Percentiles rank a stretch among this genome's conserved stretches.
Evolutionary conservation across 108 stramenopile genomes (phyloP).

Genomic region (Hondaea fermentalgiana): DNA sequence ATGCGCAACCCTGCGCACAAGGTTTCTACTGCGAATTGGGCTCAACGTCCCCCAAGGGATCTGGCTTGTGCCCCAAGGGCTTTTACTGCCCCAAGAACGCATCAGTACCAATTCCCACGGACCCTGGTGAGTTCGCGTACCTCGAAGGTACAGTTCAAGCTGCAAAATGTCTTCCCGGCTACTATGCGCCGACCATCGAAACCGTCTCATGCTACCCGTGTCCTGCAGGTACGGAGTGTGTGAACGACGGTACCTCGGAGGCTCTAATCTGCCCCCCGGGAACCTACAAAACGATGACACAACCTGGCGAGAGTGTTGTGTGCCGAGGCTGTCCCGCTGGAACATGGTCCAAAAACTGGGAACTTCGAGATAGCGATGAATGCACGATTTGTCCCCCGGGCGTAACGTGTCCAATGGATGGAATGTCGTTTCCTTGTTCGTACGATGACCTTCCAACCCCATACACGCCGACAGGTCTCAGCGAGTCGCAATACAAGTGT

Average conservation of each 20-base stretch:
- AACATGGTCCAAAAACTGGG: slow-evolving; percentile 78
- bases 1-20: slow-evolving; percentile 52
- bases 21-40: slow-evolving; percentile 59
- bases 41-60: slow-evolving; percentile 35
- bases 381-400: slow-evolving; percentile 67
- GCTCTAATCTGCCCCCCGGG: slow-evolving; percentile 52
- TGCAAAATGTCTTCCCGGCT: slow-evolving; percentile 57
- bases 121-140: slow-evolving; percentile 59
- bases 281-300: slow-evolving; percentile 37
- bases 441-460: slow-evolving; percentile 62
- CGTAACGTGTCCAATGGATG: slow-evolving; percentile 62
- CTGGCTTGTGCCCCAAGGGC: slow-evolving; percentile 51
- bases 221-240: slow-evolving; percentile 63
- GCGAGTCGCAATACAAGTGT: slow-evolving; percentile 60
- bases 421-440: slow-evolving; percentile 62
- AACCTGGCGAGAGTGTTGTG: slow-evolving; percentile 22
- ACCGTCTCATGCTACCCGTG: slow-evolving; percentile 62
- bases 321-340: slow-evolving; percentile 52
- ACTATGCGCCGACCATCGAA: slow-evolving; percentile 65
- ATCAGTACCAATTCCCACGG: slow-evolving; percentile 64
- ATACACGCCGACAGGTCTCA: slow-evolving; percentile 43
- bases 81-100: slow-evolving; percentile 63
- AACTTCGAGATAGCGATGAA: slow-evolving; percentile 64
- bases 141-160: slow-evolving; percentile 57
- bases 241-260: slow-evolving; percentile 42